Base-by-base conservation (phyloP, 257 asterid species). In the Penstemon barbatus region DNA sequence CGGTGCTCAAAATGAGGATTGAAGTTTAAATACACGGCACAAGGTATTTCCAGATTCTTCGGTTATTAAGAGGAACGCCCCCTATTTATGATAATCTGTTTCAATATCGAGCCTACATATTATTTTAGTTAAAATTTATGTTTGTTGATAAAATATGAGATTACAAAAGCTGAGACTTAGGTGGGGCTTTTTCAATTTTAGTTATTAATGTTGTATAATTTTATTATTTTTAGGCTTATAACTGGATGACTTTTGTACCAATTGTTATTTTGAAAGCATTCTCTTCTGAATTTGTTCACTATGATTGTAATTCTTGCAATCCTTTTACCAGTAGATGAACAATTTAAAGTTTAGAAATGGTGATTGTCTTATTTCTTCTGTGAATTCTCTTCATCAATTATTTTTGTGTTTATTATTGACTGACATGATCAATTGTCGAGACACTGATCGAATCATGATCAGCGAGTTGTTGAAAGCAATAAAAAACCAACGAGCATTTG, bases 1-100 rank as follows among this genome's bases (percentile, higher is more conserved):
- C 66, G 74, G 71, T 73, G 78, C 55, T 77, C 57, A 74, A 44
- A 72, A 36, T 18, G 80, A 69, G 70, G 53, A 55, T 73, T 60
- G 69, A 45, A 74, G 79, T 13, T 71, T 76, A 77, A 68, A 79
- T 72, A 78, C 33, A 46, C 40, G 63, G 18, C 69, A 50, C 42
- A 57, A 44, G 70, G 42, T 56, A 25, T 69, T 73, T 73, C 75
- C 3, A 38, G 65, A 72, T 52, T 72, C 64, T 56, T 57, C 61
- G 71, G 49, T 50, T 5, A 49, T 3, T 15, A 38, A 61, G 52
- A 42, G 10, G 52, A 33, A 61, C 12, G 38, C 51, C 52, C 66
- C 66, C 9, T 46, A 12, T 46, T 46, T 4, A 6, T 37, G 65
- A 51, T 33, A 7, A 42, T 61, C 39, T 61, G 13, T 61, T 61